phyloP scores from a whole-genome alignment of 805 yeast species.

The Saturnispora sanitii region DNA sequence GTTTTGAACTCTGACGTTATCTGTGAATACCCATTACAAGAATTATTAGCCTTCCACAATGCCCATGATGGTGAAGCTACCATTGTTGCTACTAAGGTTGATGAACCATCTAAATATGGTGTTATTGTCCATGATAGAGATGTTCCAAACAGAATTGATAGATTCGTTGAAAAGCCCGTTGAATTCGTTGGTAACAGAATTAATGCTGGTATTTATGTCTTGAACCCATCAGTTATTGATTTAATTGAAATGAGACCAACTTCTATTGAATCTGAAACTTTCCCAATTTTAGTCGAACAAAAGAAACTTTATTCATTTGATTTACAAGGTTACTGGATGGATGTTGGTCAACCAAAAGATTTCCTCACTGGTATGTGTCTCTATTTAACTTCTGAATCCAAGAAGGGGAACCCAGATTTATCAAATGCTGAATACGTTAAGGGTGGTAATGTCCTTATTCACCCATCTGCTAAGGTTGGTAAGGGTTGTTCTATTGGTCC shows the following conservation, averaged over 20 bases:
- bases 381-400: conserved; percentile 77
- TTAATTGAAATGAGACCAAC: conserved; percentile 97
- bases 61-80: conserved; percentile 97
- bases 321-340: conserved; percentile 99
- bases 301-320: conserved; percentile 89
- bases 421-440: conserved; percentile 59
- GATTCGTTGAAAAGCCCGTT: conserved; percentile 98
- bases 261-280: conserved; percentile 98
- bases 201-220: conserved; percentile 96
- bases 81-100: conserved; percentile 98
- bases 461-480: conserved; percentile 90
- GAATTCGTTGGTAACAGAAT: conserved; percentile 99
- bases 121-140: conserved; percentile 97
- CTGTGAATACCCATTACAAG: conserved; percentile 96
- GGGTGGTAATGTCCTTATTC: conserved; percentile 89
- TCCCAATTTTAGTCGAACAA: conserved; percentile 90
- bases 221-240: conserved; percentile 96
- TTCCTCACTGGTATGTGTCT: conserved; percentile 92
- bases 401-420: conserved; percentile 63
- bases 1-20: conserved; percentile 97
- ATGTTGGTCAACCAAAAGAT: conserved; percentile 99
- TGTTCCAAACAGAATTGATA: conserved; percentile 89
- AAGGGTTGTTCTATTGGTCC: conserved; percentile 96
- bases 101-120: conserved; percentile 99
- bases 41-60: conserved; percentile 85